phyloP scores from a whole-genome alignment of 2,329 filamentous ascomycete genomes.

The Ceratocystis colombiana region DNA sequence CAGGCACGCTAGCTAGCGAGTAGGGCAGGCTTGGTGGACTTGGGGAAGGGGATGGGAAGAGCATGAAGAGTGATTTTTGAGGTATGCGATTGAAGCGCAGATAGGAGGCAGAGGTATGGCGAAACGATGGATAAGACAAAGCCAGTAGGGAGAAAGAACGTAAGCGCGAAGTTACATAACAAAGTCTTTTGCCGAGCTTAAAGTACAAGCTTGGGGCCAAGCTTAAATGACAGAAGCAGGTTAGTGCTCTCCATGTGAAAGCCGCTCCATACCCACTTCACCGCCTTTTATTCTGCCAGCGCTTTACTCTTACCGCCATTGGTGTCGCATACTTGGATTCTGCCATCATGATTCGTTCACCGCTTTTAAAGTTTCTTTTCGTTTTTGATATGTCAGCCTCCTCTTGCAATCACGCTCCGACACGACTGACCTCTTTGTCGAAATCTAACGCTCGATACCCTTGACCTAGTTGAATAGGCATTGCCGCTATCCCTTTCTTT shows the following conservation, averaged over 20 bases:
- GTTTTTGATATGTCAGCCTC: neutral
- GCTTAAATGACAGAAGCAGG: neutral
- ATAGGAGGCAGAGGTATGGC: neutral
- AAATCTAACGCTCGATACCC: neutral
- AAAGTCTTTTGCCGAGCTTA: neutral
- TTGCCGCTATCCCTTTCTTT: too few species aligned
- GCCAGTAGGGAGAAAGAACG: neutral
- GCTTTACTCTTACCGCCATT: neutral
- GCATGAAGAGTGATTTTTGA: too few species aligned
- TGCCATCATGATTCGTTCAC: neutral
- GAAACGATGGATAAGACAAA: neutral
- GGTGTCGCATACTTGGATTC: neutral
- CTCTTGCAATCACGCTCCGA: neutral
- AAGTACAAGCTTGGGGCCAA: neutral
- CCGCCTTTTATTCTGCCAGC: slow-evolving; percentile 3
- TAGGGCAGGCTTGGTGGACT: too few species aligned
- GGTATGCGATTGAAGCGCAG: too few species aligned
- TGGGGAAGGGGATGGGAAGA: too few species aligned
- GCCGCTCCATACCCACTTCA: neutral
- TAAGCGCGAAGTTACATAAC: too few species aligned
- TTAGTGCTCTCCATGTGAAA: slow-evolving; percentile 1
- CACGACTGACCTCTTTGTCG: neutral
- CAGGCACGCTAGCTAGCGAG: neutral
- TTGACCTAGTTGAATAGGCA: neutral
- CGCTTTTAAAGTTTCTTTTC: slow-evolving; percentile 14